phyloP scores from a whole-genome alignment of 441 rosid species.

The Hypseocharis bilobata region DNA sequence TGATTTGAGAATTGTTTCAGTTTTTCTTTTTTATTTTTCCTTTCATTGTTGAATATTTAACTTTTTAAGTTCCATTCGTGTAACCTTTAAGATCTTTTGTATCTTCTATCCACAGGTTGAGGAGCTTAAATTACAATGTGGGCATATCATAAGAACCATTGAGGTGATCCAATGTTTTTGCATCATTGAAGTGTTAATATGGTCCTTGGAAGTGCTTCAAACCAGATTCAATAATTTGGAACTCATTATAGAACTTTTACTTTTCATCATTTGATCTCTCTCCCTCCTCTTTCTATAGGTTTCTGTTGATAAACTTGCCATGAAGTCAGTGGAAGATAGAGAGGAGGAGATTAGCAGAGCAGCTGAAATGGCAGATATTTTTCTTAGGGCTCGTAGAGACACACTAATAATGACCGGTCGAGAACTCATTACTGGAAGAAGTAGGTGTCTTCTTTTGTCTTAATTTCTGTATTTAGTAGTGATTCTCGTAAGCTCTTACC shows the following conservation, averaged over 20 bases:
- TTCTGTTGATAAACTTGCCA: conserved; percentile 79
- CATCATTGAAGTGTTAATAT: conserved; percentile 4
- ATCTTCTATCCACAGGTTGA: conserved; percentile 67
- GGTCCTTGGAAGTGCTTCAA: neutral
- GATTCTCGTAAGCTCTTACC: neutral
- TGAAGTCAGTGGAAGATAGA: conserved; percentile 58
- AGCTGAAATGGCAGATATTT: conserved; percentile 63
- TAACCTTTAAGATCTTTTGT: neutral
- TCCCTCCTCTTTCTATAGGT: conserved; percentile 37
- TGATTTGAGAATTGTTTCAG: conserved; percentile 3
- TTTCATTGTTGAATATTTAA: conserved; percentile 10
- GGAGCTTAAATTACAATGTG: conserved; percentile 64
- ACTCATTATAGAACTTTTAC: conserved; percentile 7
- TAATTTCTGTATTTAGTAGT: conserved; percentile 6
- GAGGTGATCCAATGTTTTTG: conserved; percentile 44
- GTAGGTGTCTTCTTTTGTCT: conserved; percentile 33
- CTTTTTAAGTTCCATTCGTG: neutral
- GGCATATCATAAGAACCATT: conserved; percentile 47
- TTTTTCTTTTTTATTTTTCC: conserved; percentile 12
- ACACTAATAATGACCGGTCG: conserved; percentile 90
- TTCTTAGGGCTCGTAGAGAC: conserved; percentile 51
- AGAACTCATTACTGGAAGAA: conserved; percentile 71
- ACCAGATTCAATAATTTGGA: neutral
- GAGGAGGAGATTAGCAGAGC: conserved; percentile 66
- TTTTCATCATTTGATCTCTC: neutral